Percentiles rank a stretch among this genome's conserved stretches.
phyloP scores from a whole-genome alignment of 495 filamentous ascomycete genomes.

The Annulohypoxylon moriforme region DNA sequence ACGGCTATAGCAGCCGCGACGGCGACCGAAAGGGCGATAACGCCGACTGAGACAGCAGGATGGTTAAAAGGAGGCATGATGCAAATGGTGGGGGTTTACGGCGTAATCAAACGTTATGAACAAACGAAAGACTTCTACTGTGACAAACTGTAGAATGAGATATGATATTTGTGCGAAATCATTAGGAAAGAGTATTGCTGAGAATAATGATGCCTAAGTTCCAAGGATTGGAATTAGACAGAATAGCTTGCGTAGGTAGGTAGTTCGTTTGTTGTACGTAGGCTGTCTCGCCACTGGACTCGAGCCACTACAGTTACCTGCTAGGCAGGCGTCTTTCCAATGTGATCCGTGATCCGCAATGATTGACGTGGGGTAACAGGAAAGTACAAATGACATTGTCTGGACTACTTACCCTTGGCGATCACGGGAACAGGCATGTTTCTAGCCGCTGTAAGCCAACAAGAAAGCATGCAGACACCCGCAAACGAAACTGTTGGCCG shows the following conservation, averaged over 20 bases:
- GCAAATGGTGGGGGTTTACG: background rate
- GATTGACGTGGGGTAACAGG: slow-evolving; percentile 43
- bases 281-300: slow-evolving; percentile 41
- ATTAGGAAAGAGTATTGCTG: slow-evolving; percentile 9
- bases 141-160: background rate
- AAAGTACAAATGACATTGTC: slow-evolving; percentile 31
- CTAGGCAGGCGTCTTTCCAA: slow-evolving; percentile 24
- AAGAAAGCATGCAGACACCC: slow-evolving; percentile 15
- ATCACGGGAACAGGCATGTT: slow-evolving; percentile 59
- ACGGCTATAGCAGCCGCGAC: slow-evolving; percentile 85
- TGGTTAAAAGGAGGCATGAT: slow-evolving; percentile 62
- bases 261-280: slow-evolving; percentile 21
- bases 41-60: slow-evolving; percentile 70
- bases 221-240: slow-evolving; percentile 15
- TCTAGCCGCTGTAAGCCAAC: slow-evolving; percentile 18
- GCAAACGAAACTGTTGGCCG: background rate
- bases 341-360: slow-evolving; percentile 38
- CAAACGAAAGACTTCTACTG: slow-evolving; percentile 2
- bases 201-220: slow-evolving; percentile 29
- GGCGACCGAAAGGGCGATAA: slow-evolving; percentile 78
- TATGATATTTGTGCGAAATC: background rate
- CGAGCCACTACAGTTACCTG: slow-evolving; percentile 26
- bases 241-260: slow-evolving; percentile 42
- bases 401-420: slow-evolving; percentile 57
- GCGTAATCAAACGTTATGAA: background rate